These are phyloP conservation scores for Handroanthus guayacan DNA, from an alignment of 257 asterid species.

Conservation along the genomic window DNA sequence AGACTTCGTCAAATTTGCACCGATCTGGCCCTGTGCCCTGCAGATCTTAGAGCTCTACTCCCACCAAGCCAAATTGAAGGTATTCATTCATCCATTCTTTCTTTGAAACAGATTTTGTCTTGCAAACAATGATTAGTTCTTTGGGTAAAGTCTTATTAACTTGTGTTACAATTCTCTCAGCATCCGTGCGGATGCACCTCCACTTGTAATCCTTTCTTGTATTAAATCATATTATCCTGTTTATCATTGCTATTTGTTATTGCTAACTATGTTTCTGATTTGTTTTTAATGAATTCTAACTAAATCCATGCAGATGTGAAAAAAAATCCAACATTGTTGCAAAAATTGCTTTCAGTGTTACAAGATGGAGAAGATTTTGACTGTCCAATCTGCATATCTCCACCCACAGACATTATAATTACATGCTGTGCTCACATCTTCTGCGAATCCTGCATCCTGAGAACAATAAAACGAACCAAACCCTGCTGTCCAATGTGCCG, in stretches of 20 bases:
- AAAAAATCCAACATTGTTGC: conserved; percentile 65
- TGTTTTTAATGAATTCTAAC: background rate
- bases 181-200: too few relatives aligned
- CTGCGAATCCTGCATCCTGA: conserved; percentile 73
- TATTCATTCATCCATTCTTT: conserved; percentile 33
- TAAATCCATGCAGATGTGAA: conserved; percentile 59
- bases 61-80: conserved; percentile 83
- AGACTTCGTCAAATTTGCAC: conserved; percentile 85
- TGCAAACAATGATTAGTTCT: background rate
- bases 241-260: background rate
- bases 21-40: conserved; percentile 52
- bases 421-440: conserved; percentile 78
- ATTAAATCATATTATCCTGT: background rate
- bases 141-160: background rate
- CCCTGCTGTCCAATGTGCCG: conserved; percentile 89
- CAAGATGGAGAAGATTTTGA: conserved; percentile 82
- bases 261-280: background rate
- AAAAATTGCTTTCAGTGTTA: conserved; percentile 58
- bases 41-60: conserved; percentile 57
- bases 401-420: conserved; percentile 64
- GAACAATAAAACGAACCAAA: conserved; percentile 64
- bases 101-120: background rate
- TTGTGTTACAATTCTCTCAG: background rate
- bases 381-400: conserved; percentile 76
- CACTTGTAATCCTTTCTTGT: background rate